Evolutionary conservation across 306 rosid species (phyloP).

Genomic region (Arachis stenosperma): DNA sequence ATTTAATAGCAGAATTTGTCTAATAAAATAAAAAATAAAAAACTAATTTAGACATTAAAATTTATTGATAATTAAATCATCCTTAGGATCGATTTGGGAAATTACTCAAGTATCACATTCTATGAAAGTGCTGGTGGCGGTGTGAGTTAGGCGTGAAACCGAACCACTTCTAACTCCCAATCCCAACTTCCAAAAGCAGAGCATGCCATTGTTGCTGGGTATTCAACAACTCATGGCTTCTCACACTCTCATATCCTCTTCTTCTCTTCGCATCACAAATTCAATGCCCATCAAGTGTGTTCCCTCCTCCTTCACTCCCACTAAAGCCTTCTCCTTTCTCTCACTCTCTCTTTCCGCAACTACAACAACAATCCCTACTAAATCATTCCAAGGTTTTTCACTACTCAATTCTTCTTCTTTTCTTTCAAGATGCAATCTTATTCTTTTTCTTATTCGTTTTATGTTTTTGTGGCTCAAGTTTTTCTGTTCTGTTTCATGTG

Average conservation of each 20-base stretch:
- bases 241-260: constrained; percentile 51
- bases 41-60: too few species aligned
- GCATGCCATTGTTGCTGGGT: background rate
- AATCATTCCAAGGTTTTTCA: constrained; percentile 47
- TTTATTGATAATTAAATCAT: too few species aligned
- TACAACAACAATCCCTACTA: constrained; percentile 35
- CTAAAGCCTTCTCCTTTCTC: constrained; percentile 46
- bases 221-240: constrained; percentile 49
- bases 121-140: too few species aligned
- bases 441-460: background rate
- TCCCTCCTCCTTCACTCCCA: constrained; percentile 54
- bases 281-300: constrained; percentile 55
- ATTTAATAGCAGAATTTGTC: too few species aligned
- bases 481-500: constrained; percentile 10
- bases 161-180: background rate
- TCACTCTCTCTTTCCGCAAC: constrained; percentile 47
- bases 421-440: background rate
- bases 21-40: too few species aligned
- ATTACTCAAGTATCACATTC: too few species aligned
- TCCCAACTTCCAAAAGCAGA: background rate
- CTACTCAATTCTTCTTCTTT: background rate
- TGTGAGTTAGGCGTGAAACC: too few species aligned
- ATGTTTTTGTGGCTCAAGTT: background rate
- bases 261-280: constrained; percentile 50
- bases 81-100: too few species aligned